A percentile compares a stretch with the other conserved stretches of the same genome.
These are phyloP conservation scores for Rhodosporidiobolus sp. DNA, from an alignment of 768 basidiomycete genomes.

Conservation along the genomic window DNA sequence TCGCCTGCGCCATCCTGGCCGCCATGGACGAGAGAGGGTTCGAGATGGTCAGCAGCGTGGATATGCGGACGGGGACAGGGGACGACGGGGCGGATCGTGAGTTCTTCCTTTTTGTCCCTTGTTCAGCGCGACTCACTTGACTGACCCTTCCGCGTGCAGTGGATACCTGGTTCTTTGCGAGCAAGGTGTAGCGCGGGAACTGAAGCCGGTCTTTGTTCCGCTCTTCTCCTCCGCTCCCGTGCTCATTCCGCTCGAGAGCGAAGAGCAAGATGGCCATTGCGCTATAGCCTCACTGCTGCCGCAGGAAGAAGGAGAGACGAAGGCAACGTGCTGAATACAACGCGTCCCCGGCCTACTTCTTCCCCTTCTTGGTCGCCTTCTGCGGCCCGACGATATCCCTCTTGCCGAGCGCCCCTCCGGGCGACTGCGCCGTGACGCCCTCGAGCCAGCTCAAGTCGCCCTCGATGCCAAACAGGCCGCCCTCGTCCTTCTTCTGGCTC, in stretches of 20 bases:
- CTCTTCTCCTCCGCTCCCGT: too few species aligned
- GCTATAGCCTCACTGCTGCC: too few species aligned
- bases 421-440: slow-evolving; percentile 26
- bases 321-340: too few species aligned
- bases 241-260: too few species aligned
- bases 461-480: slow-evolving; percentile 27
- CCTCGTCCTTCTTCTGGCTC: not conserved
- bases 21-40: not conserved
- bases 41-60: not conserved
- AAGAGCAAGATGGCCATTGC: too few species aligned
- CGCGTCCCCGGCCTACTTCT: too few species aligned
- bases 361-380: slow-evolving; percentile 34
- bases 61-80: not conserved
- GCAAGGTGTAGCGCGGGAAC: not conserved
- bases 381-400: slow-evolving; percentile 23
- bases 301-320: too few species aligned
- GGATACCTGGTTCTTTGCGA: not conserved
- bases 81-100: not conserved
- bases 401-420: slow-evolving; percentile 23
- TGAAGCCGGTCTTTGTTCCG: too few species aligned
- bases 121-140: not conserved
- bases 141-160: not conserved
- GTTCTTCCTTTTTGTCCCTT: not conserved
- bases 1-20: not conserved
- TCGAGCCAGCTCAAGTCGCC: slow-evolving; percentile 34